Base-by-base conservation (phyloP, 768 basidiomycete species). In the Tricholoma furcatifolium region DNA sequence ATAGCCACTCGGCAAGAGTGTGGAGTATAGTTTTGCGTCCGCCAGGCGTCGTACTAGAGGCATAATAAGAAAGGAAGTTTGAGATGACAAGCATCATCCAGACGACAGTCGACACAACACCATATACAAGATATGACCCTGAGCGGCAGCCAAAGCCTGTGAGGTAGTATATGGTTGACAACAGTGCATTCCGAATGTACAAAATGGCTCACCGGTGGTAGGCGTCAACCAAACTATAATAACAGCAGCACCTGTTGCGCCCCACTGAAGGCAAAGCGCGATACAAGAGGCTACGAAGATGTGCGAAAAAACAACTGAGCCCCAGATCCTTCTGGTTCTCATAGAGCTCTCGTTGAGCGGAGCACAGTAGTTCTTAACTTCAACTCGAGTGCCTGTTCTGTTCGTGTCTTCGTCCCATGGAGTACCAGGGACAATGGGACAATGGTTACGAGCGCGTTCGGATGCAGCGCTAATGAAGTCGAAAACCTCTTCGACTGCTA, bases 101-200 rank as follows among this genome's bases (percentile, higher is more conserved):
- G n/a, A 67, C 58, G 12, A 70, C 24, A 1, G 72, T 72, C 0
- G 72, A 69, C 6, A 64, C 30, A 6, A 53, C 27, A 6, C 65
- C 70, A 44, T 72, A 73, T 12, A 70, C 30, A 9, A 71, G 32
- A 46, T 65, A 72, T 15, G 62, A 56, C 1, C 60, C 67, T 10
- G 68, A 70, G 3, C 69, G 65, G 51, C 72, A 72, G 12, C 67
- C 70, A 24, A 73, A 51, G 15, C 71, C 70, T 70, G 30, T 11
- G 2, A 50, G 44, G 17, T n/a, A n/a, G n/a, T n/a, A 34, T 20
- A 35, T 11, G 20, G 14, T 12, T 6, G 15, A 8, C 20, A 34
- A 39, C 4, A 18, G 21, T 40, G n/a, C n/a, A n/a, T n/a, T n/a
- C n/a, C n/a, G n/a, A n/a, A n/a, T n/a, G n/a, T 17, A 38, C 11